These are phyloP conservation scores for Pistacia vera DNA, from an alignment of 345 rosid genomes.

Conservation along the genomic window DNA sequence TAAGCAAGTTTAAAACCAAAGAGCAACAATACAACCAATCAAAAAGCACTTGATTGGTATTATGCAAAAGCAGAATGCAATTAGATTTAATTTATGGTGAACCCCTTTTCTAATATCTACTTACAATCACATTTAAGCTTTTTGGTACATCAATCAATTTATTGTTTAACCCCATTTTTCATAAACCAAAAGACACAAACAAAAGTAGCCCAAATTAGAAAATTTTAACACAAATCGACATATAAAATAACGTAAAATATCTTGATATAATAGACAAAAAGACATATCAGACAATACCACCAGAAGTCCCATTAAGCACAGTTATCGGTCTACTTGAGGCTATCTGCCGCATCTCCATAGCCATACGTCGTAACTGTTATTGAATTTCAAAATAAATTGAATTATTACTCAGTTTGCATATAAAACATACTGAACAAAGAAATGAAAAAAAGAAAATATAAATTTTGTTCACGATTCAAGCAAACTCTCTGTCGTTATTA, in stretches of 20 bases:
- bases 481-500: constrained; percentile 28
- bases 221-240: neutral
- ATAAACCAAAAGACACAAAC: neutral
- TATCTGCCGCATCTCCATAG: constrained; percentile 64
- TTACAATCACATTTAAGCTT: too few species aligned
- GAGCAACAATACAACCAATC: neutral
- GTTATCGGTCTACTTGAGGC: constrained; percentile 74
- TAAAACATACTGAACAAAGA: neutral
- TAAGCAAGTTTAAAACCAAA: constrained; percentile 1
- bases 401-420: neutral
- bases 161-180: neutral
- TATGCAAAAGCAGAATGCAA: neutral
- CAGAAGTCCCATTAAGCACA: constrained; percentile 71
- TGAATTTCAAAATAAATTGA: neutral
- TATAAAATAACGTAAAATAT: neutral
- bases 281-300: constrained; percentile 32
- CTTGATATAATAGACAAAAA: neutral
- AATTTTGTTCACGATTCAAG: neutral
- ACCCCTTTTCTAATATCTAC: too few species aligned
- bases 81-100: too few species aligned
- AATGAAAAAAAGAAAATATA: neutral
- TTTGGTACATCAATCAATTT: too few species aligned
- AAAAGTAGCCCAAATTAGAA: neutral
- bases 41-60: neutral
- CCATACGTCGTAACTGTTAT: constrained; percentile 62